These are phyloP conservation scores for Penicillium sumatraense DNA, from an alignment of 2,329 filamentous ascomycete genomes.

Conservation along the genomic window DNA sequence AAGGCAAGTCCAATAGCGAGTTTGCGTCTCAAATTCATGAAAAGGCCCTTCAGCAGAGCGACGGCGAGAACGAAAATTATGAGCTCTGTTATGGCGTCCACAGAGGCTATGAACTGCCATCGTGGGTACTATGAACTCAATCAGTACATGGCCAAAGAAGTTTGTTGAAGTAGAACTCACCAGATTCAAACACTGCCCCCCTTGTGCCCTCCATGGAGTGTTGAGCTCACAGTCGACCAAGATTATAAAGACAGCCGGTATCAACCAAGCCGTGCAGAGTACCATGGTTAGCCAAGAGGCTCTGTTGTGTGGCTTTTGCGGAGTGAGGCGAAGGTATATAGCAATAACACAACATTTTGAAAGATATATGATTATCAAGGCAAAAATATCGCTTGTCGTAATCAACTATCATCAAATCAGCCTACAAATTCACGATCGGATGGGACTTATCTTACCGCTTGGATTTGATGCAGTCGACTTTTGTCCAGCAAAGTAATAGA, in stretches of 20 bases:
- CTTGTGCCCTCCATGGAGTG: slow-evolving; percentile 39
- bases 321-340: slow-evolving; percentile 52
- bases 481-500: slow-evolving; percentile 33
- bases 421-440: background rate
- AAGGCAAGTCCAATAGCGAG: slow-evolving; percentile 38
- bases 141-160: background rate
- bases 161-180: slow-evolving; percentile 17
- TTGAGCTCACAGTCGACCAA: slow-evolving; percentile 47
- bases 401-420: slow-evolving; percentile 26
- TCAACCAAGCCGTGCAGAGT: slow-evolving; percentile 42
- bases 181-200: slow-evolving; percentile 31
- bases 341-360: slow-evolving; percentile 44
- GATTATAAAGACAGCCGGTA: slow-evolving; percentile 47
- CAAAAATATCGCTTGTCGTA: slow-evolving; percentile 49
- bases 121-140: slow-evolving; percentile 26
- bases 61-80: slow-evolving; percentile 36
- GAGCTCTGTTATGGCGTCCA: slow-evolving; percentile 43
- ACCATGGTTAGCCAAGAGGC: slow-evolving; percentile 41
- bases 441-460: slow-evolving; percentile 27
- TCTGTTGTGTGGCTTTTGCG: slow-evolving; percentile 45
- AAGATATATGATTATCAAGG: slow-evolving; percentile 47
- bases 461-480: slow-evolving; percentile 29
- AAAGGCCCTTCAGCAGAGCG: slow-evolving; percentile 35
- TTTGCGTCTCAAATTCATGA: slow-evolving; percentile 40
- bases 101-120: slow-evolving; percentile 40